Conservation (phyloP, 352 stramenopile species). For the Stramenopiles sp. region DNA sequence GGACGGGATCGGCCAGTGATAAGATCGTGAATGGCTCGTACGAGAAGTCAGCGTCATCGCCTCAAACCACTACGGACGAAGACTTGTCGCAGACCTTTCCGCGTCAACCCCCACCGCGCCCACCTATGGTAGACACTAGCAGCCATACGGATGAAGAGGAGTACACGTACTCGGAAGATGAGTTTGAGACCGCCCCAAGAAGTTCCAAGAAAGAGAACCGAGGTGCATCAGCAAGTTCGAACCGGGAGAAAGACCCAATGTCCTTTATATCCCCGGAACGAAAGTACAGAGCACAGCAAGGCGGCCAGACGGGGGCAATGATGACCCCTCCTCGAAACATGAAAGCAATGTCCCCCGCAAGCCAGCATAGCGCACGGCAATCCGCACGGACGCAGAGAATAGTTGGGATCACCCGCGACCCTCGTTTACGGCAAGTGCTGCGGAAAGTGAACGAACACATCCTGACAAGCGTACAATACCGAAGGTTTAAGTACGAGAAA, state of each 20-base stretch:
- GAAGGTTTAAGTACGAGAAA: constrained; percentile 13
- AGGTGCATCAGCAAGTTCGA: too few species aligned
- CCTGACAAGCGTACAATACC: neutral
- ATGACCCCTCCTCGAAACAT: too few species aligned
- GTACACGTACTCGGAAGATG: constrained; percentile 1
- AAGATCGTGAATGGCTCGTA: neutral
- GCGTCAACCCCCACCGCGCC: too few species aligned
- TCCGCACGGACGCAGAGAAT: neutral
- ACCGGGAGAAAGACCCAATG: too few species aligned
- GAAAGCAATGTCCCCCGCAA: constrained; percentile 3
- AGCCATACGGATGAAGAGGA: constrained; percentile 10
- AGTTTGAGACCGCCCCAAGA: too few species aligned
- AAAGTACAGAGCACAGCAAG: too few species aligned
- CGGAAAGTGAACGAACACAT: constrained; percentile 10
- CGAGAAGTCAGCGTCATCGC: neutral
- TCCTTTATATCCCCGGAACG: too few species aligned
- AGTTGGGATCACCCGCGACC: neutral
- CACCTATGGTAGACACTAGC: constrained; percentile 12
- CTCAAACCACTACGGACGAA: constrained; percentile 8
- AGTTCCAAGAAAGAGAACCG: too few species aligned
- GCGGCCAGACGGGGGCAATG: too few species aligned
- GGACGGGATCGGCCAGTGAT: neutral
- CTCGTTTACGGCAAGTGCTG: neutral
- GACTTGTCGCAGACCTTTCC: neutral
- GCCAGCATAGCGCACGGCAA: neutral